Evolutionary conservation across 257 asterid species (phyloP).

Genomic region (Solanum gracilifrons): DNA sequence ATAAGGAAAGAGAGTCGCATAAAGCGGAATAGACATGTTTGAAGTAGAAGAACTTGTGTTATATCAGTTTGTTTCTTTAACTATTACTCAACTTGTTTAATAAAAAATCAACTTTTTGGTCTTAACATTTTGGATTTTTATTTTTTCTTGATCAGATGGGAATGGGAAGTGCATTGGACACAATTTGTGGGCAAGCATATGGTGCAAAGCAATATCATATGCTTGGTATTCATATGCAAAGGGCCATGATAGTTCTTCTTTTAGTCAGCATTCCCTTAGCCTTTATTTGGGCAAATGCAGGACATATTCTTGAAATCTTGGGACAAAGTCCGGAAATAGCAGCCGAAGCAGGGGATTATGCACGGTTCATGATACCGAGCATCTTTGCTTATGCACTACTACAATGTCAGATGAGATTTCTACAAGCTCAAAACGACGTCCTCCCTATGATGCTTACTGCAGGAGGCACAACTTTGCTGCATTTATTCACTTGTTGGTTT

Average conservation of each 20-base stretch:
- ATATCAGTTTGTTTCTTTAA: not conserved
- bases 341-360: constrained; percentile 32
- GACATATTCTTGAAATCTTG: constrained; percentile 4
- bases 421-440: constrained; percentile 23
- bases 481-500: constrained; percentile 47
- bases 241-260: constrained; percentile 13
- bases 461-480: constrained; percentile 39
- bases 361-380: constrained; percentile 44
- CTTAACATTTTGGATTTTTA: not conserved
- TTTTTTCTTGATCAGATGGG: not conserved
- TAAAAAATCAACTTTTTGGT: not conserved
- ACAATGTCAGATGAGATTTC: constrained; percentile 48
- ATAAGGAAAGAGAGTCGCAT: not conserved
- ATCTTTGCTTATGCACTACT: constrained; percentile 59
- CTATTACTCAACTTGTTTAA: not conserved
- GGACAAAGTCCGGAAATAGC: constrained; percentile 37
- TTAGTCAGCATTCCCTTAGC: constrained; percentile 3
- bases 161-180: constrained; percentile 10
- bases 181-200: constrained; percentile 2
- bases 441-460: constrained; percentile 52
- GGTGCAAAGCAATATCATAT: constrained; percentile 5
- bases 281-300: constrained; percentile 4
- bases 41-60: not conserved
- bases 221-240: constrained; percentile 16
- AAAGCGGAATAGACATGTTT: not conserved